phyloP scores from a whole-genome alignment of 164 flowering plant species.

The Protea cynaroides region DNA sequence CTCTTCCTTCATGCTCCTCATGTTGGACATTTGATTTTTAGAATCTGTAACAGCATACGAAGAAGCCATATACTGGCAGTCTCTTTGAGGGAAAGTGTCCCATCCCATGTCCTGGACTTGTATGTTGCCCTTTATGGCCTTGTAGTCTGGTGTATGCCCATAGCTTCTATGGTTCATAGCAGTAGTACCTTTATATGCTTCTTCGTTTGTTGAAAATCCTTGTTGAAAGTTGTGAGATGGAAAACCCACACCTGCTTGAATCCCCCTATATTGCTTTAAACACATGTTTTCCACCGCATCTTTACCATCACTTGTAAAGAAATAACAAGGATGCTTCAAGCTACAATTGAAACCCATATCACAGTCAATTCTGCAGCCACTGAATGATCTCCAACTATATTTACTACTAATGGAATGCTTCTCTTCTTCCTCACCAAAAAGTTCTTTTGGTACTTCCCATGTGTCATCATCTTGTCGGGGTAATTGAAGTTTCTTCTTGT shows the following conservation, averaged over 20 bases:
- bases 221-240: not conserved
- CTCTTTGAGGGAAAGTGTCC: not conserved
- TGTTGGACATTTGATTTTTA: not conserved
- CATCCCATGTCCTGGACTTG: not conserved
- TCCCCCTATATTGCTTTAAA: not conserved
- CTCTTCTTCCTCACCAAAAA: not conserved
- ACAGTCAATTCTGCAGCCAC: conserved; percentile 3
- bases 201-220: conserved; percentile 5
- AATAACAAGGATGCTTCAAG: conserved; percentile 23
- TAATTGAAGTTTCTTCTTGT: conserved; percentile 1
- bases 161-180: not conserved
- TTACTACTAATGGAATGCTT: not conserved
- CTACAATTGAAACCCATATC: conserved; percentile 9
- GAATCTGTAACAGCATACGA: not conserved
- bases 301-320: conserved; percentile 12
- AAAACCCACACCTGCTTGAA: not conserved
- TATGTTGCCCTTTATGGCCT: not conserved
- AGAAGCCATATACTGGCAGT: not conserved
- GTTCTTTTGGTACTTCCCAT: not conserved
- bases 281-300: conserved; percentile 7
- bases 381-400: conserved; percentile 3
- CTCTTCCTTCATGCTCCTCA: conserved; percentile 4
- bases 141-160: not conserved
- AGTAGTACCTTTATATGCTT: not conserved
- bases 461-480: not conserved